These are phyloP conservation scores for Phytophthora cryptogea DNA, from an alignment of 352 stramenopile species.

Conservation along the genomic window DNA sequence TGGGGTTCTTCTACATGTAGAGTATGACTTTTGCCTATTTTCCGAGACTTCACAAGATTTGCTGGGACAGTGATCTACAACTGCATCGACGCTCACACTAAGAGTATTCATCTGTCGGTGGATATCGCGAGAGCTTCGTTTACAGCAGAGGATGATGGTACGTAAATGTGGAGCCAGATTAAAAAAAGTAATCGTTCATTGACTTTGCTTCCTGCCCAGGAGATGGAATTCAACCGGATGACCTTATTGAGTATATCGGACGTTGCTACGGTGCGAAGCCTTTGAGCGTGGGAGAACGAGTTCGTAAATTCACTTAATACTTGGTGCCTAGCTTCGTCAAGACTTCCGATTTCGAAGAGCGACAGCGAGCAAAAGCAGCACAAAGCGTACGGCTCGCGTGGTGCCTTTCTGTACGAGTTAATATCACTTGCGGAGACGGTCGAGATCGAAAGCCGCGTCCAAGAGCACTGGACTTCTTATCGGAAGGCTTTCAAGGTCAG, in stretches of 20 bases:
- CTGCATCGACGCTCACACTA: slow-evolving; percentile 63
- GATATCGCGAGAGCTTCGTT: slow-evolving; percentile 59
- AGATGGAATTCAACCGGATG: slow-evolving; percentile 57
- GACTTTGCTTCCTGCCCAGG: slow-evolving; percentile 33
- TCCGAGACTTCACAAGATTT: neutral
- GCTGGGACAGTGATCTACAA: slow-evolving; percentile 68
- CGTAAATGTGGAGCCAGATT: neutral
- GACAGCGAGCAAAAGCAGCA: neutral
- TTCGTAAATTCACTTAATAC: neutral
- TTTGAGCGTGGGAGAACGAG: neutral
- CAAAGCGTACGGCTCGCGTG: slow-evolving; percentile 47
- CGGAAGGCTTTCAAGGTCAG: slow-evolving; percentile 75
- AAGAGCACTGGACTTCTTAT: slow-evolving; percentile 59
- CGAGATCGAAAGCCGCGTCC: slow-evolving; percentile 68
- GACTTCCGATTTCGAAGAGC: slow-evolving; percentile 4
- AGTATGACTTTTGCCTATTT: neutral
- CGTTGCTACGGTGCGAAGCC: slow-evolving; percentile 41
- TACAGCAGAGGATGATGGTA: slow-evolving; percentile 72
- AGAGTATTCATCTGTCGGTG: slow-evolving; percentile 47
- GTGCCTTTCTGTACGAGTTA: slow-evolving; percentile 60
- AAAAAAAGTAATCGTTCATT: neutral
- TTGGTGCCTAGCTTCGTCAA: slow-evolving; percentile 45
- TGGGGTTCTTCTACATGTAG: slow-evolving; percentile 22
- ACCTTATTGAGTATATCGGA: slow-evolving; percentile 55
- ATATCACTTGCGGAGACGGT: slow-evolving; percentile 44